Evolutionary conservation across 257 asterid species (phyloP).

Genomic region (Fraxinus anomala): DNA sequence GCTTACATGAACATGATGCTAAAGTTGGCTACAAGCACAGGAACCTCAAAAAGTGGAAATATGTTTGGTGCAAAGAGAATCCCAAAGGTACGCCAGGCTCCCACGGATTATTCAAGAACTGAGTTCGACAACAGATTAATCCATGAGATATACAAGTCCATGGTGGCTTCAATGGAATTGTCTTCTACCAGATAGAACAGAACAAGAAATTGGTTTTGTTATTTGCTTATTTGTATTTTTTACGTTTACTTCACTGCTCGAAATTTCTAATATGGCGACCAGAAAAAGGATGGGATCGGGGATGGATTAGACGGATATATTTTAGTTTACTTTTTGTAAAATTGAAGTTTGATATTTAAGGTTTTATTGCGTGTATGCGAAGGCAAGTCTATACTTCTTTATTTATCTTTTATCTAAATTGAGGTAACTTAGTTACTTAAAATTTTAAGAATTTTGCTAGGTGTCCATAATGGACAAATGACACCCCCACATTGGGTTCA

Average conservation of each 20-base stretch:
- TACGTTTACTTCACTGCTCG: background rate
- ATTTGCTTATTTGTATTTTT: background rate
- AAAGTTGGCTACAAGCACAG: slow-evolving; percentile 30
- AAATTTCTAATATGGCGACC: background rate
- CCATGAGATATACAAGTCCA: slow-evolving; percentile 73
- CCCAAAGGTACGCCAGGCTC: slow-evolving; percentile 37
- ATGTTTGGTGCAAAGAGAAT: slow-evolving; percentile 38
- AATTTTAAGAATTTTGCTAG: no score
- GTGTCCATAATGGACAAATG: no score
- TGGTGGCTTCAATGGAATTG: slow-evolving; percentile 61
- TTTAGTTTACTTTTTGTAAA: no score
- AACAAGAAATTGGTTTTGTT: background rate
- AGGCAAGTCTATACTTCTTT: no score
- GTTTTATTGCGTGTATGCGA: background rate
- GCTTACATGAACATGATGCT: slow-evolving; percentile 56
- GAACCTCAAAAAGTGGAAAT: slow-evolving; percentile 9
- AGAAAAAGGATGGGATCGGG: background rate
- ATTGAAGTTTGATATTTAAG: background rate
- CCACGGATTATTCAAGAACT: slow-evolving; percentile 30
- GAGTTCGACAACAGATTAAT: slow-evolving; percentile 66
- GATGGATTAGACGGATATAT: background rate
- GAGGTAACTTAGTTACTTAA: no score
- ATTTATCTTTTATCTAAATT: no score
- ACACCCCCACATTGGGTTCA: no score
- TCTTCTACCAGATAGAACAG: background rate